phyloP scores from a whole-genome alignment of 129 eudicot species.

The Gnaphalium uliginosum region DNA sequence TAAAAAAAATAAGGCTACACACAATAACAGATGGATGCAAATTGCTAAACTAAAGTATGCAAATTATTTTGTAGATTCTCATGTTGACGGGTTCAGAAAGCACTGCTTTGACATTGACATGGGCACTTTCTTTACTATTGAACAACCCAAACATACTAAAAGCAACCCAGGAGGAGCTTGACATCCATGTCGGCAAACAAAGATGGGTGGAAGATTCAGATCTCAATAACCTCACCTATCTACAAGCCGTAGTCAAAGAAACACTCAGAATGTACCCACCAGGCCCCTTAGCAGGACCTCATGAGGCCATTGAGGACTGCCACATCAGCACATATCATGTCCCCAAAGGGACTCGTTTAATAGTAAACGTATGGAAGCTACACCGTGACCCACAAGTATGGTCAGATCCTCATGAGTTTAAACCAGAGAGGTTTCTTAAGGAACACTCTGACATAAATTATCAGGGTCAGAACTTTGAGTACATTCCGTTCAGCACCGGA shows the following conservation, averaged over 20 bases:
- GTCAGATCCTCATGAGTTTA: slow-evolving; percentile 38
- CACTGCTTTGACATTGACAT: slow-evolving; percentile 45
- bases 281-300: slow-evolving; percentile 54
- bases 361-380: slow-evolving; percentile 57
- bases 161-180: slow-evolving; percentile 39
- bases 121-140: slow-evolving; percentile 51
- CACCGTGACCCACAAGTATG: slow-evolving; percentile 49
- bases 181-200: slow-evolving; percentile 35
- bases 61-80: slow-evolving; percentile 33
- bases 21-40: neutral
- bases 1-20: neutral
- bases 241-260: slow-evolving; percentile 52
- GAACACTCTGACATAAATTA: slow-evolving; percentile 17
- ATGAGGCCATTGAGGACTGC: slow-evolving; percentile 50
- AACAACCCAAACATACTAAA: slow-evolving; percentile 36
- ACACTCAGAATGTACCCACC: slow-evolving; percentile 63
- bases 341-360: slow-evolving; percentile 46
- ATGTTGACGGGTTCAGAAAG: slow-evolving; percentile 61
- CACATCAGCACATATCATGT: slow-evolving; percentile 30
- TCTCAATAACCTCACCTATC: slow-evolving; percentile 31
- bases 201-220: slow-evolving; percentile 55
- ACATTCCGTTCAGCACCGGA: slow-evolving; percentile 40
- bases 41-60: neutral
- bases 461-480: slow-evolving; percentile 35
- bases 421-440: slow-evolving; percentile 37